Percentiles rank a stretch among this genome's conserved stretches.
Evolutionary conservation across 164 flowering plant genomes (phyloP).

Genomic region (Stephania yunnanensis): DNA sequence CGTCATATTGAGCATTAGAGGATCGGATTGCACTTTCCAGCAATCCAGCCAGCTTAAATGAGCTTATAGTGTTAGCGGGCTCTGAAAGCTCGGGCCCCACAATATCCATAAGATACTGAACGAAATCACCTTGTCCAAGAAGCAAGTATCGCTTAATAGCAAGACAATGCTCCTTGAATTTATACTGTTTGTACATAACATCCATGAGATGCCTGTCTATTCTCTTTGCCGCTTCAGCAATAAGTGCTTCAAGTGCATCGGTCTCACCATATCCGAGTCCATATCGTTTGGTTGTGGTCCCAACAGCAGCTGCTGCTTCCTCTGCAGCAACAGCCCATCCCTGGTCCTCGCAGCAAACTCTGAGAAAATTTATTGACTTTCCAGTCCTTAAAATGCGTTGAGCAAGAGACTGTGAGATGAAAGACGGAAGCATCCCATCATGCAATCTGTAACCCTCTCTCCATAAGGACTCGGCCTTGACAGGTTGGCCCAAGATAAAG

Average conservation of each 20-base stretch:
- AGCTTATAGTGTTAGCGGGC: conserved; percentile 92
- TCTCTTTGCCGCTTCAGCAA: conserved; percentile 86
- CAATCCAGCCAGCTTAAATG: conserved; percentile 85
- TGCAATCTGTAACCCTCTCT: conserved; percentile 85
- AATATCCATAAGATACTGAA: conserved; percentile 96
- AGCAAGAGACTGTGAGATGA: conserved; percentile 80
- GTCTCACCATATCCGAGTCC: conserved; percentile 96
- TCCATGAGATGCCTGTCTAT: conserved; percentile 90
- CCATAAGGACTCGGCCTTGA: conserved; percentile 97
- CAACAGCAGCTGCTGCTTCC: conserved; percentile 85
- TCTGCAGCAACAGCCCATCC: conserved; percentile 94
- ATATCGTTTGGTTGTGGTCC: conserved; percentile 79
- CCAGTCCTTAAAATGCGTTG: conserved; percentile 88
- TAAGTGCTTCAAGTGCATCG: conserved; percentile 87
- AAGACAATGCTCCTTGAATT: conserved; percentile 92
- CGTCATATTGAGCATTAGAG: conserved; percentile 99
- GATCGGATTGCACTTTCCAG: conserved; percentile 91
- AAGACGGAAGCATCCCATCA: conserved; percentile 85
- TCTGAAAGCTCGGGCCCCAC: conserved; percentile 91
- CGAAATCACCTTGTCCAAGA: conserved; percentile 99
- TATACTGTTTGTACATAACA: conserved; percentile 69
- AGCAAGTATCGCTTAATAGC: conserved; percentile 94
- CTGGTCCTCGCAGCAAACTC: conserved; percentile 96
- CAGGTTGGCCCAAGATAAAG: conserved; percentile 80
- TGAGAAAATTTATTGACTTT: conserved; percentile 90